Evolutionary conservation across 805 yeast genomes (phyloP).

Genomic region (Scheffersomyces lignosus): DNA sequence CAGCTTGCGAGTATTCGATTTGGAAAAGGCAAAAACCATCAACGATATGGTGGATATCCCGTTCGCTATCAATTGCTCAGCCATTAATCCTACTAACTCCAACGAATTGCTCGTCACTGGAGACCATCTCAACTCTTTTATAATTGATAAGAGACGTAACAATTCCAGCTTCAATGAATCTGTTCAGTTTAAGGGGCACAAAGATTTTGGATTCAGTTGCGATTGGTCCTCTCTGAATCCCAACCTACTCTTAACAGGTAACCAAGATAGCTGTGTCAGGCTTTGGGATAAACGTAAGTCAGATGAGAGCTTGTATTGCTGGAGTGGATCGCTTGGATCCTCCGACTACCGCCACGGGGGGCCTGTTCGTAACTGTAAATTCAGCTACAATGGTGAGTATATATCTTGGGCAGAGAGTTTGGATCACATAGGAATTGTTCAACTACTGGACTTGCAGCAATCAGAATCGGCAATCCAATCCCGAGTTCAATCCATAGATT

Average conservation of each 20-base stretch:
- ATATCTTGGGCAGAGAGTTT: conserved; percentile 59
- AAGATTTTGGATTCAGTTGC: conserved; percentile 58
- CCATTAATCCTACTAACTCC: conserved; percentile 39
- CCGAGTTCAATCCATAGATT: conserved; percentile 48
- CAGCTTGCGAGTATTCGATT: conserved; percentile 41
- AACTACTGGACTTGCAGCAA: conserved; percentile 29
- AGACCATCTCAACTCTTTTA: conserved; percentile 43
- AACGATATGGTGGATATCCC: conserved; percentile 24
- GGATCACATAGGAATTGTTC: conserved; percentile 55
- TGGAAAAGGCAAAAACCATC: conserved; percentile 12
- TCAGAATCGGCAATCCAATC: conserved; percentile 10
- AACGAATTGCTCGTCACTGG: conserved; percentile 50
- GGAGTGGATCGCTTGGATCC: conserved; percentile 37
- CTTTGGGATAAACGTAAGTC: conserved; percentile 50
- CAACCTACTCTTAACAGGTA: conserved; percentile 51
- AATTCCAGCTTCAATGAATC: conserved; percentile 11
- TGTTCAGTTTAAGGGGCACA: conserved; percentile 42
- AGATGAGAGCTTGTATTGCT: conserved; percentile 24
- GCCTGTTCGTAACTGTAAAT: conserved; percentile 54
- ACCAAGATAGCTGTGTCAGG: conserved; percentile 59
- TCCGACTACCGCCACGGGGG: conserved; percentile 32
- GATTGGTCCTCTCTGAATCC: conserved; percentile 53
- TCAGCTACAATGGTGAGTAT: conserved; percentile 45
- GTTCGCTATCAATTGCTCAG: conserved; percentile 52
- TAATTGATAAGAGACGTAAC: conserved; percentile 44